phyloP scores from a whole-genome alignment of 2,329 filamentous ascomycete species.

The Boeremia lycopersici region DNA sequence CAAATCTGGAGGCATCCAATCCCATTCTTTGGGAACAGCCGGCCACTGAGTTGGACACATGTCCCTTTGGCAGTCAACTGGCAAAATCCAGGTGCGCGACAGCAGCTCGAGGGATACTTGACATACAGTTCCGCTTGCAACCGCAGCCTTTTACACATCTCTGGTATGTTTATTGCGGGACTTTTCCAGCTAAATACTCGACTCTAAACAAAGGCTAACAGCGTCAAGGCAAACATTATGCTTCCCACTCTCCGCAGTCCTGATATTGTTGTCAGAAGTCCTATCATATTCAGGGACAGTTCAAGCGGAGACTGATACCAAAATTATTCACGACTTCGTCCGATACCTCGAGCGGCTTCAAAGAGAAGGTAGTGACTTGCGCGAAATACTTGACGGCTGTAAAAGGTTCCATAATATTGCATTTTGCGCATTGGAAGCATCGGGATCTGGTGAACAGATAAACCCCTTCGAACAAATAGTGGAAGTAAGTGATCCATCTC shows the following conservation, averaged over 20 bases:
- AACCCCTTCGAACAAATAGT: neutral
- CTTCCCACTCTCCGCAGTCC: conserved; percentile 4
- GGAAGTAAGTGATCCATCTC: neutral
- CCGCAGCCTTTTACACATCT: conserved; percentile 2
- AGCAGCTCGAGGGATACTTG: conserved; percentile 1
- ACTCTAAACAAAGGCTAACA: neutral
- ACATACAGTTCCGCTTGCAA: neutral
- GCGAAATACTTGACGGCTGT: neutral
- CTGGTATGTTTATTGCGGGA: neutral
- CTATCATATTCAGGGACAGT: neutral
- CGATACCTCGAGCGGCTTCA: neutral
- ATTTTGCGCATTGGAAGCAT: neutral
- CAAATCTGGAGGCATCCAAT: neutral
- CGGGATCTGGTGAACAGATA: neutral
- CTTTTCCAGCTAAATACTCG: neutral
- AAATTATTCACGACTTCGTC: neutral
- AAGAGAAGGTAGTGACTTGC: neutral
- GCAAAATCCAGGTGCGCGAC: neutral
- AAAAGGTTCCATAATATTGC: neutral
- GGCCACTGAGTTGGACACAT: neutral
- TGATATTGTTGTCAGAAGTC: neutral
- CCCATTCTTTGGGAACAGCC: neutral
- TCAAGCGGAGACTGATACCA: neutral
- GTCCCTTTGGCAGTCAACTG: neutral
- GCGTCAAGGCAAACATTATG: conserved; percentile 1